Evolutionary conservation across 1,284 basidiomycete genomes (phyloP).

Genomic region (Baeospora myosura): DNA sequence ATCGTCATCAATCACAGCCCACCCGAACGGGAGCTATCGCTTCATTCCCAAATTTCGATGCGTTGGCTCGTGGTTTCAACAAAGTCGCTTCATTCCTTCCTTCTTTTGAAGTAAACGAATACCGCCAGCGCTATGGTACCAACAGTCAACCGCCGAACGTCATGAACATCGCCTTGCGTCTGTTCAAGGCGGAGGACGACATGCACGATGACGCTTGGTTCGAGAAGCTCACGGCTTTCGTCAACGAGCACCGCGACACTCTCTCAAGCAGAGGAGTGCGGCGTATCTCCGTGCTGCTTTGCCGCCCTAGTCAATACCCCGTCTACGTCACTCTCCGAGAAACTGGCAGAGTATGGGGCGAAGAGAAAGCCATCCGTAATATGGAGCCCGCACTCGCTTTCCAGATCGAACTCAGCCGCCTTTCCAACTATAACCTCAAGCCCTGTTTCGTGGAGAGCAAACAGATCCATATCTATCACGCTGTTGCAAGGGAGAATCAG

Average conservation of each 20-base stretch:
- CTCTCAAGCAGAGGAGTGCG: slow-evolving; percentile 79
- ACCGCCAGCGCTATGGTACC: slow-evolving; percentile 66
- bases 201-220: slow-evolving; percentile 77
- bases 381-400: slow-evolving; percentile 98
- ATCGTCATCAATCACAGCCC: slow-evolving; percentile 77
- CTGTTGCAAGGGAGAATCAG: slow-evolving; percentile 91
- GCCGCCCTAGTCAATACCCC: slow-evolving; percentile 88
- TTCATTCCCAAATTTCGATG: slow-evolving; percentile 74
- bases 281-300: slow-evolving; percentile 88
- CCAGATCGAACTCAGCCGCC: slow-evolving; percentile 93
- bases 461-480: slow-evolving; percentile 96
- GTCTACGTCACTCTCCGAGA: slow-evolving; percentile 91
- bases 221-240: slow-evolving; percentile 64
- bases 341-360: slow-evolving; percentile 69
- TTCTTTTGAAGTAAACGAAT: slow-evolving; percentile 64
- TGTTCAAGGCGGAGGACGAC: slow-evolving; percentile 73
- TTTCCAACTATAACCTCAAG: slow-evolving; percentile 95
- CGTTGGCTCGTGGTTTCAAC: slow-evolving; percentile 70
- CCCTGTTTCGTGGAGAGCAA: slow-evolving; percentile 92
- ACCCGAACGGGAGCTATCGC: slow-evolving; percentile 84
- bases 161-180: slow-evolving; percentile 85
- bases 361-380: slow-evolving; percentile 96
- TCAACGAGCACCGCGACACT: slow-evolving; percentile 64
- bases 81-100: slow-evolving; percentile 66
- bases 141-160: slow-evolving; percentile 81